phyloP scores from a whole-genome alignment of 2,329 filamentous ascomycete genomes.

The Corinectria fuckeliana region DNA sequence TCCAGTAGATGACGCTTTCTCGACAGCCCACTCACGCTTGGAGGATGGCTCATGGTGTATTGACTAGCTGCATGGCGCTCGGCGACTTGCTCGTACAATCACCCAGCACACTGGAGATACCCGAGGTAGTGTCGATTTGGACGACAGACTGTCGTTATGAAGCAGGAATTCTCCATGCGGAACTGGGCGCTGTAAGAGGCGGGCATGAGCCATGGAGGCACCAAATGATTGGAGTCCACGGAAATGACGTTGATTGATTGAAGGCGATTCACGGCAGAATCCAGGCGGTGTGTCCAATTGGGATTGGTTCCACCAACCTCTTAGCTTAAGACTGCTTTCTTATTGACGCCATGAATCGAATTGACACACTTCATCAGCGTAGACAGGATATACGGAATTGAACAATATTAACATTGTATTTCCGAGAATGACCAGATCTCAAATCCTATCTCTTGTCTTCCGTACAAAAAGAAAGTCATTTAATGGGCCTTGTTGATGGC shows the following conservation, averaged over 20 bases:
- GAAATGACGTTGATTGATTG: constrained; percentile 2
- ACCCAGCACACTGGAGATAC: not conserved
- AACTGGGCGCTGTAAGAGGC: not conserved
- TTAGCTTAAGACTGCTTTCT: not conserved
- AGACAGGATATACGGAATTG: not conserved
- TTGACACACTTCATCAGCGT: not conserved
- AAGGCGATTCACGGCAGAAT: constrained; percentile 14
- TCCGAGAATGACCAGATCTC: not conserved
- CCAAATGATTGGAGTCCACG: not conserved
- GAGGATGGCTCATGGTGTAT: constrained; percentile 37
- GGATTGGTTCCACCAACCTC: not conserved
- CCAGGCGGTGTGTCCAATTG: constrained; percentile 8
- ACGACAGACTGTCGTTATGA: constrained; percentile 1
- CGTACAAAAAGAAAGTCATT: not conserved
- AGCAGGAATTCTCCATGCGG: constrained; percentile 3
- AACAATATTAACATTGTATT: constrained; percentile 15
- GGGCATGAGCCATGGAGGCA: not conserved
- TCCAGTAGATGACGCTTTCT: not conserved
- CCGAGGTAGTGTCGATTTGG: not conserved
- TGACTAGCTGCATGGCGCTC: constrained; percentile 26
- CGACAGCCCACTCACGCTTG: constrained; percentile 28
- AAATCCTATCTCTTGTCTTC: constrained; percentile 9
- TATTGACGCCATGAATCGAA: not conserved
- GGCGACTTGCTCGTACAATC: constrained; percentile 3
- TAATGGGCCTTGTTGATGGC: not conserved